These are phyloP conservation scores for Centaurea solstitialis DNA, from an alignment of 129 eudicot species.

Conservation along the genomic window DNA sequence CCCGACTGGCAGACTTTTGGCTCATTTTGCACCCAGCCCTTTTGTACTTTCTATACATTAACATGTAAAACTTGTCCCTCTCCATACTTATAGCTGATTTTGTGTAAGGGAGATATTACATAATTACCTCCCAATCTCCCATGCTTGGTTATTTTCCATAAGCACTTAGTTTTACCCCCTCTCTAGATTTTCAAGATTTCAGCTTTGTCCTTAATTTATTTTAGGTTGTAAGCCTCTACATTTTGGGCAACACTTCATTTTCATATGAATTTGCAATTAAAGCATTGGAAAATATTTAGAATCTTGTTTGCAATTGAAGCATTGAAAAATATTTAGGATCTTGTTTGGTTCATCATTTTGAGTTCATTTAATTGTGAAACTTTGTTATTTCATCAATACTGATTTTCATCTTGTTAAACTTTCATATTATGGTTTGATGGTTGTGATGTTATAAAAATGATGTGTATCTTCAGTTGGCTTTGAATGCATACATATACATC, in stretches of 20 bases:
- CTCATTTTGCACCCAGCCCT: not conserved
- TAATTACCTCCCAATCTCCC: not conserved
- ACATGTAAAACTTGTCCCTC: not conserved
- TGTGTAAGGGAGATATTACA: not conserved
- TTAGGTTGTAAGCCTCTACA: not conserved
- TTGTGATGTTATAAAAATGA: not conserved
- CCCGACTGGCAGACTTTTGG: not conserved
- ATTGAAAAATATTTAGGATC: not conserved
- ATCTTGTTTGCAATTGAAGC: not conserved
- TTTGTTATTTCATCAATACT: not conserved
- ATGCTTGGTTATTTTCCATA: not conserved
- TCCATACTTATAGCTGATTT: not conserved
- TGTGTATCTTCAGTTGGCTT: not conserved
- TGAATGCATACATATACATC: not conserved
- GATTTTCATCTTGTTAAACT: too few species aligned
- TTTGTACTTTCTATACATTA: not conserved
- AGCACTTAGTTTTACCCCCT: not conserved
- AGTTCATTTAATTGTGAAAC: not conserved
- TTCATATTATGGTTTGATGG: not conserved
- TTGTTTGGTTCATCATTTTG: not conserved
- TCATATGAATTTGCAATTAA: not conserved
- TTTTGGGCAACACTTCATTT: not conserved
- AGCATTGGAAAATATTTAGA: not conserved
- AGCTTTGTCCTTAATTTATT: not conserved
- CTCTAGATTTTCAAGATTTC: not conserved